Base-by-base conservation (phyloP, 164 flowering plant species). In the Dillenia turbinata region DNA sequence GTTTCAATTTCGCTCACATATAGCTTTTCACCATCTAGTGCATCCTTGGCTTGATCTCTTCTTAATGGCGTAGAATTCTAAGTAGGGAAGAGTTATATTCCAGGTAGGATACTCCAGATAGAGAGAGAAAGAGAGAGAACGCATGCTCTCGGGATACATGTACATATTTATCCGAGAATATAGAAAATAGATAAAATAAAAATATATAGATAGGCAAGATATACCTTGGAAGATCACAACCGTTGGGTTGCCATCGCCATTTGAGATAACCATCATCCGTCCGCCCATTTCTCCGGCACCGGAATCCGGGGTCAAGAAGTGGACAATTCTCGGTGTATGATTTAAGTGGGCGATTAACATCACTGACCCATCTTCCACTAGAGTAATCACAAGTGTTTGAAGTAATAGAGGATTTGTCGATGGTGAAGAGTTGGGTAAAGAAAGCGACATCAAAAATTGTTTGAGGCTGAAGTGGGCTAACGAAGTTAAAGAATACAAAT, bases 191-290 rank as follows among this genome's bases (percentile, higher is more conserved):
- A 26, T 26, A 26, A 26, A 26, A 26, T 26, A 0, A 26, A 26
- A 26, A 26, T 19, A 19, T 19, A 26, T 2, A 26, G 2, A 26
- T 26, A 26, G 40, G 40, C 2, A 26, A 26, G 40, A 26, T 3
- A 26, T 67, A 90, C 97, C 86, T 81, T 10, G 87, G 90, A 70
- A 86, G 76, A 69, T 83, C 64, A 52, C 94, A 90, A 8, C 77
- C 78, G 1, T 75, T 16, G 0, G 94, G 92, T 58, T 85, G 81
- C 97, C 97, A 88, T 47, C 87, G 67, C 94, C 97, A 87, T 10
- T 72, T 76, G 17, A 66, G 75, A 65, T 75, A 90, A 16, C 56
- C 81, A 1, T 53, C 40, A 65, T 90, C 89, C 26, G 17, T 59
- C 16, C 97, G 60, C 17, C 97, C 94, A 62, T 77, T 80, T 6